These are phyloP conservation scores for Penicillium sp. DNA, from an alignment of 2,329 filamentous ascomycete genomes.

Conservation along the genomic window DNA sequence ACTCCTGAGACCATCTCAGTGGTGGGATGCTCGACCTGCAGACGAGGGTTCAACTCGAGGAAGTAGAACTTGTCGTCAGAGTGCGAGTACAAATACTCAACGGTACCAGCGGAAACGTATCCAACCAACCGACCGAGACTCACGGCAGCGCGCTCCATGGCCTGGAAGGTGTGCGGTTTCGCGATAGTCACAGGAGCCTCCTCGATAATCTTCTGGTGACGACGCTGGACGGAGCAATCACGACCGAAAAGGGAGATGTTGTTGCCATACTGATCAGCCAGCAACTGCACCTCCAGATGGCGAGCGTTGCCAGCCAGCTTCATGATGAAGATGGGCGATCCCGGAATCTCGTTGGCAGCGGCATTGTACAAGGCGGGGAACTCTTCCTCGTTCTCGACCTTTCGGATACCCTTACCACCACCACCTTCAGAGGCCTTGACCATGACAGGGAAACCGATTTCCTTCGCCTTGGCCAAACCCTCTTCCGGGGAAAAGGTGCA, in stretches of 20 bases:
- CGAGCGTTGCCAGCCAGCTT: conserved; percentile 95
- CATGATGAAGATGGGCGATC: conserved; percentile 99
- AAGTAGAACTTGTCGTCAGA: conserved; percentile 99
- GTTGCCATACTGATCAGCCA: conserved; percentile 99
- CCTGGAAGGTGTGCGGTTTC: conserved; percentile 80
- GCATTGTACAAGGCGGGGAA: conserved; percentile 90
- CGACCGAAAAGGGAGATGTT: conserved; percentile 98
- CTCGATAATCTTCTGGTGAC: conserved; percentile 99
- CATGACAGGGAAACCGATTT: conserved; percentile 99
- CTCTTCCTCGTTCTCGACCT: conserved; percentile 79
- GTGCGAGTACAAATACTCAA: conserved; percentile 98
- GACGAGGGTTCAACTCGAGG: conserved; percentile 95
- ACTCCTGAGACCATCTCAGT: conserved; percentile 99
- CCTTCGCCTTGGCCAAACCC: conserved; percentile 77
- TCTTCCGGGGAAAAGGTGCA: conserved; percentile 89
- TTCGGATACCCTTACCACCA: conserved; percentile 98
- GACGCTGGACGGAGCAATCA: conserved; percentile 97
- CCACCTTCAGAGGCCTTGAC: conserved; percentile 99
- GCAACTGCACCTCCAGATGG: conserved; percentile 93
- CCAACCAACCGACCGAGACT: conserved; percentile 90
- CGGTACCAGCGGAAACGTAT: conserved; percentile 97
- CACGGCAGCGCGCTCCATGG: conserved; percentile 95
- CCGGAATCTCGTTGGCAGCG: conserved; percentile 93
- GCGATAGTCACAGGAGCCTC: conserved; percentile 98
- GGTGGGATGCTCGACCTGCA: conserved; percentile 98